Evolutionary conservation across 257 asterid genomes (phyloP), one percentile per base, ranked within the genome.

Genomic region (Nicotiana attenuata): DNA sequence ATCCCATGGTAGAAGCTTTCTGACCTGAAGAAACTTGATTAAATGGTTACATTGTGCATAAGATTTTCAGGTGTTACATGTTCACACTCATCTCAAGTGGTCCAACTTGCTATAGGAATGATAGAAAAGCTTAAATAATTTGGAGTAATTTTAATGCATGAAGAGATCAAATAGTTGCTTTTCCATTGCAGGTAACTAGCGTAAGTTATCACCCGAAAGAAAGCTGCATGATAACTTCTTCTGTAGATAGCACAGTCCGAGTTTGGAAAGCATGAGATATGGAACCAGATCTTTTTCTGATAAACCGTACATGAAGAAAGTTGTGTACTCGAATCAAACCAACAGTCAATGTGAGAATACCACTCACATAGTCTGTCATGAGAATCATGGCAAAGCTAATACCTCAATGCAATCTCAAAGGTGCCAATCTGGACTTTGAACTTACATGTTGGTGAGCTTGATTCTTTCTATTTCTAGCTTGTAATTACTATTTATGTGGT

Each of bases 131-230:
- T 13, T 20, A 47, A 45, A 13, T 45, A 45, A 1, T 47, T 45
- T 45, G 78, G 78, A 1, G 60, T 45, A 47, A 45, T 73, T 24
- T 24, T 26, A 71, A 24, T 47, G 41, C 20, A n/a, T 24, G 24
- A 47, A 65, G 50, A 65, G 75, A 65, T 65, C 29, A 47, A 26
- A 20, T 53, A 60, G 31, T 31, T 84, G 38, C 60, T 67, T 77
- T 56, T 67, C 83, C 76, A 29, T 71, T 53, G 81, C 91, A 95
- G 99, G 99, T 95, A 77, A 93, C 97, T 31, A 95, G 98, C 60
- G 99, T 91, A 19, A 95, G 97, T 85, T 95, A 91, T 88, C 99
- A 95, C 90, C 98, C 98, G 0, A 93, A 89, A 84, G 99, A 92
- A 24, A 91, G 88, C 76, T 92, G 98, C 86, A 95, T 95, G 98